Percentiles rank a stretch among this genome's conserved stretches.
Evolutionary conservation across 2,329 filamentous ascomycete species (phyloP).

Genomic region (Colletotrichum higginsianum): DNA sequence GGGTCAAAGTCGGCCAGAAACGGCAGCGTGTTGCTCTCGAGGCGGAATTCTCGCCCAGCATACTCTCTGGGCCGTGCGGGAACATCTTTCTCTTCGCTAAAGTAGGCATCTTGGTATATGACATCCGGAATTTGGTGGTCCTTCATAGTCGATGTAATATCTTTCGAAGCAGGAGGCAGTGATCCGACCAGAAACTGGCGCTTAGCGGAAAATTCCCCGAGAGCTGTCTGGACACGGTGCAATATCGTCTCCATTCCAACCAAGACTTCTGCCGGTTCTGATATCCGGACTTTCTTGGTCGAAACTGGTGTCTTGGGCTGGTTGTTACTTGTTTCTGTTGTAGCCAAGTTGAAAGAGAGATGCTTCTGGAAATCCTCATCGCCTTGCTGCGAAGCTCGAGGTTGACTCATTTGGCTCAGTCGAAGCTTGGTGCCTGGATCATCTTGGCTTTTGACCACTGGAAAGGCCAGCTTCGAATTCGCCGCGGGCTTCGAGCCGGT

Average conservation of each 20-base stretch:
- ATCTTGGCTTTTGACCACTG: slow-evolving; percentile 83
- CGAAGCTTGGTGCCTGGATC: slow-evolving; percentile 74
- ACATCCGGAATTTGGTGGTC: slow-evolving; percentile 73
- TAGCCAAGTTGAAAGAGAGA: slow-evolving; percentile 50
- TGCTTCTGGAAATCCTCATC: slow-evolving; percentile 49
- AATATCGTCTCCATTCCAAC: slow-evolving; percentile 26
- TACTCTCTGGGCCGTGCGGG: slow-evolving; percentile 85
- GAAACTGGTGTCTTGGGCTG: slow-evolving; percentile 31
- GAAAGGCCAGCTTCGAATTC: slow-evolving; percentile 70
- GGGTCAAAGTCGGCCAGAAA: slow-evolving; percentile 86
- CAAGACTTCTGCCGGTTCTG: slow-evolving; percentile 39
- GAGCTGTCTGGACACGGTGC: slow-evolving; percentile 13
- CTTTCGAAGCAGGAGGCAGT: slow-evolving; percentile 53
- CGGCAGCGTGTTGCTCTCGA: slow-evolving; percentile 81
- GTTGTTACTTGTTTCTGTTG: slow-evolving; percentile 31
- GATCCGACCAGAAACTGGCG: slow-evolving; percentile 51
- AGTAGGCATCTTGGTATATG: slow-evolving; percentile 89
- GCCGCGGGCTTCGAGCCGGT: slow-evolving; percentile 47
- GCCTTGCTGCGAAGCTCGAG: slow-evolving; percentile 20
- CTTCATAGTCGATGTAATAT: slow-evolving; percentile 70
- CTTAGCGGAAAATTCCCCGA: slow-evolving; percentile 34
- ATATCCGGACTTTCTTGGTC: slow-evolving; percentile 20
- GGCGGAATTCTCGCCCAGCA: slow-evolving; percentile 86
- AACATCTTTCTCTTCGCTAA: slow-evolving; percentile 87
- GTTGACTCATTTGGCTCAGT: slow-evolving; percentile 70